Conservation (phyloP, 495 filamentous ascomycete species). For the Hypoxylon perforatum region DNA sequence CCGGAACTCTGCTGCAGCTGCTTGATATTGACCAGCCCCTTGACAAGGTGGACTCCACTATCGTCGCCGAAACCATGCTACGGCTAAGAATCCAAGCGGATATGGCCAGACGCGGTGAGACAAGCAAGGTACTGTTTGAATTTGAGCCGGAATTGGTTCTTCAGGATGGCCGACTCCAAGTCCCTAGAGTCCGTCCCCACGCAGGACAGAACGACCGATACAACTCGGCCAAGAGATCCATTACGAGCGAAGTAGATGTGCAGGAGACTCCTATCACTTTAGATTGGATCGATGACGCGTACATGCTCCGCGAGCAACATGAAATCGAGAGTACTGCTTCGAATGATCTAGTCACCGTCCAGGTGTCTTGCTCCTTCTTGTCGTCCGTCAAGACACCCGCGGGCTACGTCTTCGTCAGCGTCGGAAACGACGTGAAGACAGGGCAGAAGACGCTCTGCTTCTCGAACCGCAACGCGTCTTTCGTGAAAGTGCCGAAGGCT, state of each 20-base stretch:
- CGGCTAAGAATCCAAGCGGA: not conserved
- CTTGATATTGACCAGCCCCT: slow-evolving; percentile 7
- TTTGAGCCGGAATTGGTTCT: slow-evolving; percentile 5
- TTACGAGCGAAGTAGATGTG: not conserved
- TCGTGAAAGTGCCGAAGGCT: not conserved
- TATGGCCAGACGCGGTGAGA: slow-evolving; percentile 1
- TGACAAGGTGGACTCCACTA: not conserved
- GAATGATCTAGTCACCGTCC: not conserved
- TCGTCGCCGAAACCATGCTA: slow-evolving; percentile 2
- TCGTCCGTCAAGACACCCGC: not conserved
- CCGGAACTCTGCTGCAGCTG: slow-evolving; percentile 1
- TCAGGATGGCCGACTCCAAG: not conserved
- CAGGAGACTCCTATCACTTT: not conserved
- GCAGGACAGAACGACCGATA: not conserved
- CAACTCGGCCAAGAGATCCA: not conserved
- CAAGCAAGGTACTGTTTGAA: not conserved
- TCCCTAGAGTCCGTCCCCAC: not conserved
- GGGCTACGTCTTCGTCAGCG: not conserved
- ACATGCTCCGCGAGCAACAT: not conserved
- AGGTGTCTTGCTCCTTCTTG: not conserved
- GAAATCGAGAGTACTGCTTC: not conserved
- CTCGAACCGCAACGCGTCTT: not conserved
- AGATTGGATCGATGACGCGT: not conserved
- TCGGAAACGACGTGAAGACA: not conserved
- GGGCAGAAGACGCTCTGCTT: slow-evolving; percentile 1